phyloP scores from a whole-genome alignment of 495 filamentous ascomycete species.

The Penicillium samsonianum region DNA sequence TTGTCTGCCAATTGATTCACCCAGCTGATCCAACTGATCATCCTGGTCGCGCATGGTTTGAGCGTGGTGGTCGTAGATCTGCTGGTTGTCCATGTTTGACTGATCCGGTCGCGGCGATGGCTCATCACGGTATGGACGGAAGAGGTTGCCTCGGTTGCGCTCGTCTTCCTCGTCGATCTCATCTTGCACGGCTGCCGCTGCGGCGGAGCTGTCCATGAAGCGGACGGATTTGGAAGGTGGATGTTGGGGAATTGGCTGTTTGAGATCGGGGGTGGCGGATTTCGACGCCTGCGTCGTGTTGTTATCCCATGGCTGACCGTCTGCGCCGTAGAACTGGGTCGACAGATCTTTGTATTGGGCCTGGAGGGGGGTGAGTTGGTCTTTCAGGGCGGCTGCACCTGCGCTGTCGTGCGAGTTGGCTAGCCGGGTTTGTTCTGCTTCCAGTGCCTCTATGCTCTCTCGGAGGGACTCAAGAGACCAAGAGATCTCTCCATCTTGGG shows the following conservation, averaged over 20 bases:
- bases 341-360: constrained; percentile 59
- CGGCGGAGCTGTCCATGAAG: constrained; percentile 69
- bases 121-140: constrained; percentile 63
- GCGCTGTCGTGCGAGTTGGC: constrained; percentile 59
- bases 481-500: constrained; percentile 87
- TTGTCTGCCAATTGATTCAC: constrained; percentile 85
- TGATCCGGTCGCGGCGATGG: constrained; percentile 65
- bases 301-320: constrained; percentile 59
- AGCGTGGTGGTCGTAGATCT: constrained; percentile 82
- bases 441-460: constrained; percentile 76
- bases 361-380: constrained; percentile 64
- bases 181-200: constrained; percentile 39
- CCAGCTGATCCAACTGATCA: constrained; percentile 84
- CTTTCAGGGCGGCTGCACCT: constrained; percentile 60
- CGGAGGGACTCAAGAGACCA: constrained; percentile 82
- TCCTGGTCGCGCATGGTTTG: constrained; percentile 84
- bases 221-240: constrained; percentile 77
- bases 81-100: constrained; percentile 71
- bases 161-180: constrained; percentile 50
- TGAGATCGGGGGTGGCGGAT: constrained; percentile 55
- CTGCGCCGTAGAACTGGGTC: constrained; percentile 62
- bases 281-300: constrained; percentile 64
- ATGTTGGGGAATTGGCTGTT: constrained; percentile 51
- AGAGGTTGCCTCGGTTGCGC: constrained; percentile 59
- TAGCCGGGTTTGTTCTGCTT: constrained; percentile 63